These are phyloP conservation scores for Verticillium albo-atrum DNA, from an alignment of 2,329 filamentous ascomycete genomes.

Conservation along the genomic window DNA sequence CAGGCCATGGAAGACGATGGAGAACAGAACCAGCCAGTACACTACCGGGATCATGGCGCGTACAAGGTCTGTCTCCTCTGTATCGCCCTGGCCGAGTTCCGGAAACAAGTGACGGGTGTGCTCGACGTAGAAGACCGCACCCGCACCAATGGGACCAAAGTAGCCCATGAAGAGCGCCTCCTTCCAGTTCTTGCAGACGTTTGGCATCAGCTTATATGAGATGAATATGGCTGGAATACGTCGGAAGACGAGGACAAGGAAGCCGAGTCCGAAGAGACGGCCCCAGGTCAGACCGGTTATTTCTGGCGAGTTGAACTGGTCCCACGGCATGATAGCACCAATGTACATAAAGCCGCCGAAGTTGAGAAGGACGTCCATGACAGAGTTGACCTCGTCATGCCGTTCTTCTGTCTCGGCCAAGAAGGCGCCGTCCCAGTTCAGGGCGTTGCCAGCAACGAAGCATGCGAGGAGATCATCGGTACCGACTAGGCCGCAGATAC, in stretches of 20 bases:
- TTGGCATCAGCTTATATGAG: slow-evolving; percentile 50
- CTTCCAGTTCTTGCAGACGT: slow-evolving; percentile 43
- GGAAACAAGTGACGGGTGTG: slow-evolving; percentile 37
- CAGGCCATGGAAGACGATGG: slow-evolving; percentile 40
- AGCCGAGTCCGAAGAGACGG: slow-evolving; percentile 45
- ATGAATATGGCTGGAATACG: slow-evolving; percentile 52
- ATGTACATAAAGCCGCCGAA: slow-evolving; percentile 57
- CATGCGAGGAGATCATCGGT: slow-evolving; percentile 57
- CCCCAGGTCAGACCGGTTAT: slow-evolving; percentile 46
- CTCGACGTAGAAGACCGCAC: slow-evolving; percentile 68
- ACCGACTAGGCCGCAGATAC: slow-evolving; percentile 51
- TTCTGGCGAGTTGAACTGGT: slow-evolving; percentile 43
- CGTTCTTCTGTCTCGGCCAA: slow-evolving; percentile 48
- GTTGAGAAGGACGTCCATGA: slow-evolving; percentile 53
- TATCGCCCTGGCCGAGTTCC: slow-evolving; percentile 24
- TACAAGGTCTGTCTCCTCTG: slow-evolving; percentile 26
- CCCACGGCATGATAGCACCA: slow-evolving; percentile 50
- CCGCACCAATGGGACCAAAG: slow-evolving; percentile 74
- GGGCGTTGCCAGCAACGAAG: slow-evolving; percentile 51
- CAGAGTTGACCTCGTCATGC: slow-evolving; percentile 56
- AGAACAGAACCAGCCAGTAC: slow-evolving; percentile 34
- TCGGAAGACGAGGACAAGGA: slow-evolving; percentile 48
- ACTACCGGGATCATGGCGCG: slow-evolving; percentile 31
- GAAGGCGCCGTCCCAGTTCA: slow-evolving; percentile 59
- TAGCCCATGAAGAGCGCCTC: slow-evolving; percentile 59